Conservation (phyloP, 179 eudicot species). For the Beta lomatogona region DNA sequence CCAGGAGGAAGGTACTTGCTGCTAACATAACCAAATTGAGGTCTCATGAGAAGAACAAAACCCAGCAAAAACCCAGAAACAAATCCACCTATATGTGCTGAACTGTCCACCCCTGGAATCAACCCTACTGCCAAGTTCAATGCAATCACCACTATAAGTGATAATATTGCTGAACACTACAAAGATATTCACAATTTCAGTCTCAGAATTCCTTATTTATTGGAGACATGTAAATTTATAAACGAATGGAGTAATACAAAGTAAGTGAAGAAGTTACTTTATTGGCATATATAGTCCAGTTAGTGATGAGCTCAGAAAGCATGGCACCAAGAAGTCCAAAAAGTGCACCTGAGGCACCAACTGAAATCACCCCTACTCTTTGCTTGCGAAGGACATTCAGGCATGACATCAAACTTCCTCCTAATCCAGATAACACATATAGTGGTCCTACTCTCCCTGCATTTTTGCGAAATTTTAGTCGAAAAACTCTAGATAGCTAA, state of each 20-base stretch:
- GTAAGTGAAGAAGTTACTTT: slow-evolving; percentile 19
- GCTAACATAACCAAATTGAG: slow-evolving; percentile 48
- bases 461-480: background rate
- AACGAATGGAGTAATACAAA: background rate
- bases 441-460: slow-evolving; percentile 53
- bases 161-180: slow-evolving; percentile 44
- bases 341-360: slow-evolving; percentile 53
- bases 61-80: slow-evolving; percentile 46
- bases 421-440: slow-evolving; percentile 46
- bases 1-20: slow-evolving; percentile 39
- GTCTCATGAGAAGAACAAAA: slow-evolving; percentile 41
- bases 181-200: background rate
- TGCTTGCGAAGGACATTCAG: slow-evolving; percentile 19
- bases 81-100: slow-evolving; percentile 52
- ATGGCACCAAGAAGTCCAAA: slow-evolving; percentile 55
- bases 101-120: slow-evolving; percentile 47
- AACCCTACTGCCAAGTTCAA: slow-evolving; percentile 46
- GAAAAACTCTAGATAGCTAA: no score
- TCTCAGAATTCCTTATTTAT: background rate
- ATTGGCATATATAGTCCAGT: slow-evolving; percentile 44
- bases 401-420: slow-evolving; percentile 49
- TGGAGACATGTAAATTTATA: background rate
- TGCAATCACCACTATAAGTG: slow-evolving; percentile 31
- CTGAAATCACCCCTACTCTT: slow-evolving; percentile 28
- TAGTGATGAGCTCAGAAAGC: slow-evolving; percentile 51